Evolutionary conservation across 108 stramenopile species (phyloP).

Genomic region (Cylindrotheca closterium): DNA sequence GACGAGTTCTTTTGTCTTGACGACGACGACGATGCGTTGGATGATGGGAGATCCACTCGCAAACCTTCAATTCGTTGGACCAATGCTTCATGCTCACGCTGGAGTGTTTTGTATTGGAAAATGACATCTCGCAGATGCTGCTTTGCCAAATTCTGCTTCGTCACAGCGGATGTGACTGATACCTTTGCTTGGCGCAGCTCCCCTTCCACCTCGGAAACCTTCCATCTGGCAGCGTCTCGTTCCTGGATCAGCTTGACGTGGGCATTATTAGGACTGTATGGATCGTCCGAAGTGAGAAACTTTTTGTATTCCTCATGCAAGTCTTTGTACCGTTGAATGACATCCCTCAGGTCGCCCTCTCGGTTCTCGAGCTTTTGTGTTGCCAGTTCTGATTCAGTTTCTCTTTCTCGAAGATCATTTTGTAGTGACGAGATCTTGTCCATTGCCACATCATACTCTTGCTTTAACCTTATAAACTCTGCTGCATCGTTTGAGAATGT

Average conservation of each 20-base stretch:
- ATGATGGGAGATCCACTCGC: not conserved
- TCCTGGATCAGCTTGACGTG: not conserved
- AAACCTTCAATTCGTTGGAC: not conserved
- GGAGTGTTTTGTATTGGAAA: constrained; percentile 27
- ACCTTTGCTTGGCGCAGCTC: constrained; percentile 21
- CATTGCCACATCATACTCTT: constrained; percentile 1
- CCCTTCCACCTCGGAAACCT: constrained; percentile 3
- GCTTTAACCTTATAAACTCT: not conserved
- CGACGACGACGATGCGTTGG: too few species aligned
- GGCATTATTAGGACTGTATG: not conserved
- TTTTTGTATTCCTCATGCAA: not conserved
- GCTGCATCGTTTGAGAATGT: not conserved
- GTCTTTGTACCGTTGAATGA: constrained; percentile 13
- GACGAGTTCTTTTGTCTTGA: too few species aligned
- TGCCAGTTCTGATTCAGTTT: not conserved
- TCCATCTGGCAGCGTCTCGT: constrained; percentile 8
- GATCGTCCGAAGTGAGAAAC: not conserved
- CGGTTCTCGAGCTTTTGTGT: constrained; percentile 1
- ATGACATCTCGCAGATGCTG: constrained; percentile 29
- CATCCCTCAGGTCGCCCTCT: constrained; percentile 7
- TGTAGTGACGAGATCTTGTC: not conserved
- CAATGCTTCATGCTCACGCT: constrained; percentile 14
- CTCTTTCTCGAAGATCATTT: not conserved
- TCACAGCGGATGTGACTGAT: constrained; percentile 15
- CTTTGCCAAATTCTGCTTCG: constrained; percentile 23